phyloP scores from a whole-genome alignment of 495 filamentous ascomycete genomes.

The Neurospora sublineolata region DNA sequence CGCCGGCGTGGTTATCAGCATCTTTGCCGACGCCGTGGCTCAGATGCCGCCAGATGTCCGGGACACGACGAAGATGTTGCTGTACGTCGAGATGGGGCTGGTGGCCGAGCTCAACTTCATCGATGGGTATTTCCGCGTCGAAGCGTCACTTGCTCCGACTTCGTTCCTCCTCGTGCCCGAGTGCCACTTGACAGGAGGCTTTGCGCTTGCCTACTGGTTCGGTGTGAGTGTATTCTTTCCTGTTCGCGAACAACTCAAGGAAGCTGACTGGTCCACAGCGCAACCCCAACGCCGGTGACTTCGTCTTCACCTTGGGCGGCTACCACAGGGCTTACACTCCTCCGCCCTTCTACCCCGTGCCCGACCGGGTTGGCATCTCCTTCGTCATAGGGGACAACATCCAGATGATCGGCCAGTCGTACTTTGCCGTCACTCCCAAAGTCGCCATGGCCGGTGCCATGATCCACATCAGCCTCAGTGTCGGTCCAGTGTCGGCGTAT shows the following conservation, averaged over 20 bases:
- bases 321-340: background rate
- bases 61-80: constrained; percentile 10
- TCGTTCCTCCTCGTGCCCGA: constrained; percentile 31
- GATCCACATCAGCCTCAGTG: constrained; percentile 17
- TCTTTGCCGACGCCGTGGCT: constrained; percentile 29
- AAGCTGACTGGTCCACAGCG: too few relatives aligned
- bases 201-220: constrained; percentile 41
- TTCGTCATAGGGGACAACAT: background rate
- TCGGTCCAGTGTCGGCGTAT: constrained; percentile 27
- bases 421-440: constrained; percentile 1
- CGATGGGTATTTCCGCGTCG: constrained; percentile 24
- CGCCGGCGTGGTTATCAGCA: constrained; percentile 19
- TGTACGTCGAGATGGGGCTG: constrained; percentile 33
- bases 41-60: constrained; percentile 19
- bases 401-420: background rate
- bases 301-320: constrained; percentile 17
- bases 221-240: background rate
- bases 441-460: constrained; percentile 20
- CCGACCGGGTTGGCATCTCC: background rate
- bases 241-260: too few relatives aligned
- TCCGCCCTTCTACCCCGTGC: background rate
- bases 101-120: constrained; percentile 22
- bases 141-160: constrained; percentile 31
- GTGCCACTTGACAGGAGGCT: constrained; percentile 39
- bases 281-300: constrained; percentile 28